phyloP scores from a whole-genome alignment of 768 basidiomycete genomes.

The Boletus tylopilopsis region DNA sequence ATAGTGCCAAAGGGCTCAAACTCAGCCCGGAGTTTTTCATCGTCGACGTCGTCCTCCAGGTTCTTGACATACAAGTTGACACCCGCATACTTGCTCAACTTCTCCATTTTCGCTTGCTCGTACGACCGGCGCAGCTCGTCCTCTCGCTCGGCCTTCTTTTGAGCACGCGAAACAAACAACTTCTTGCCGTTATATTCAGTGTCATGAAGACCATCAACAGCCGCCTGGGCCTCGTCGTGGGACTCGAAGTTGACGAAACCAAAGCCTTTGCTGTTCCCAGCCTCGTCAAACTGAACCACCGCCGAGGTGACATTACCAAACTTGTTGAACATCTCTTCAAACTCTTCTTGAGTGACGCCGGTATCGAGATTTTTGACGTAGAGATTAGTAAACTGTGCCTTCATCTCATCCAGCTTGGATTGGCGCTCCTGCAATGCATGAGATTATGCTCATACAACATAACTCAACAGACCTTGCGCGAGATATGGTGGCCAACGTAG shows the following conservation, averaged over 20 bases:
- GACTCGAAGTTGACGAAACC: conserved; percentile 96
- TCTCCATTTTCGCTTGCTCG: conserved; percentile 96
- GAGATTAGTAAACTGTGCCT: conserved; percentile 95
- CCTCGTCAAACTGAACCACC: conserved; percentile 76
- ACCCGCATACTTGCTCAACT: conserved; percentile 95
- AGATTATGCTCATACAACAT: not conserved
- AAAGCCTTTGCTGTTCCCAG: conserved; percentile 93
- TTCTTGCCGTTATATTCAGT: conserved; percentile 80
- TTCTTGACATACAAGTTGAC: conserved; percentile 99
- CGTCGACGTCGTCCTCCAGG: conserved; percentile 95
- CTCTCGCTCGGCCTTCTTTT: conserved; percentile 98
- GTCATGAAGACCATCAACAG: conserved; percentile 89
- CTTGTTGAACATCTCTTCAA: conserved; percentile 70
- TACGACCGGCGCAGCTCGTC: conserved; percentile 92
- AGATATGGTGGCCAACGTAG: too few relatives aligned
- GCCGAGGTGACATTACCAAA: conserved; percentile 90
- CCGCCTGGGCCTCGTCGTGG: conserved; percentile 89
- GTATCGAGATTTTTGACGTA: conserved; percentile 96
- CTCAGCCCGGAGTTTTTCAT: conserved; percentile 93
- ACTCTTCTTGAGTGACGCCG: conserved; percentile 82
- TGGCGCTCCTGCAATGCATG: conserved; percentile 70
- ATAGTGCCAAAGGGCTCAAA: conserved; percentile 97
- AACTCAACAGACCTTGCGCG: conserved; percentile 66
- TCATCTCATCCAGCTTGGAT: conserved; percentile 98
- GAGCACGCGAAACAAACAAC: conserved; percentile 93